These are phyloP conservation scores for Leccinum rimulosum DNA, from an alignment of 768 basidiomycete genomes.

Conservation along the genomic window DNA sequence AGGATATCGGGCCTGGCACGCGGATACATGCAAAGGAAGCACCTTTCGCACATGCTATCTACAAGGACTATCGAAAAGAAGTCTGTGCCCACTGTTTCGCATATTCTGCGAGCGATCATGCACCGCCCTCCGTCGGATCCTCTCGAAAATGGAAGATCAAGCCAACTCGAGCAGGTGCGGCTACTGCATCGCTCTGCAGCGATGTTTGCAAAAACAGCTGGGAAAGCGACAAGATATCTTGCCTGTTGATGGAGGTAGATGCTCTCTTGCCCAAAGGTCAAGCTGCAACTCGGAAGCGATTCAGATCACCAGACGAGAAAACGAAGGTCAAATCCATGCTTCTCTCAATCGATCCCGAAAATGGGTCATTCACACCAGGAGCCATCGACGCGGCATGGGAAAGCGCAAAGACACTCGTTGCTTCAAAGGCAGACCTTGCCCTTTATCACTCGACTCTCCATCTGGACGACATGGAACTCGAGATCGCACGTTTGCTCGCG, in stretches of 20 bases:
- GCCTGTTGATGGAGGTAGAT: constrained; percentile 32
- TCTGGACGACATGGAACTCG: constrained; percentile 54
- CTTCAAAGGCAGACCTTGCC: constrained; percentile 24
- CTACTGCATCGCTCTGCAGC: constrained; percentile 59
- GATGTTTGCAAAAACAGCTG: constrained; percentile 45
- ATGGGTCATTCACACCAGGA: constrained; percentile 35
- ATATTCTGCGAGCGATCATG: constrained; percentile 42
- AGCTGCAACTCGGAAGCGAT: constrained; percentile 27
- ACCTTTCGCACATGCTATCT: constrained; percentile 58
- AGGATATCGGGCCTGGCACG: constrained; percentile 41
- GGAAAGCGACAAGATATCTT: constrained; percentile 36
- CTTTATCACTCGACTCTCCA: constrained; percentile 27
- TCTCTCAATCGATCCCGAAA: constrained; percentile 10
- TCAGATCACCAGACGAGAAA: constrained; percentile 23
- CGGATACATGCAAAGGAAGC: constrained; percentile 42
- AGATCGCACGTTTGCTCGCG: constrained; percentile 55
- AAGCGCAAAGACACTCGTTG: constrained; percentile 32
- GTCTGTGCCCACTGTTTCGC: constrained; percentile 65
- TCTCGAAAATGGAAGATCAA: constrained; percentile 46
- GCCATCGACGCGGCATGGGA: constrained; percentile 48
- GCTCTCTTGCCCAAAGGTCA: constrained; percentile 37
- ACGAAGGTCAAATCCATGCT: constrained; percentile 20
- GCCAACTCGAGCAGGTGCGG: constrained; percentile 29
- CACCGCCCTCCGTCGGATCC: constrained; percentile 10
- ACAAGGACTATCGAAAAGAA: constrained; percentile 62